Base-by-base conservation (phyloP, 2,329 filamentous ascomycete species). In the Sclerotinia spermophila region DNA sequence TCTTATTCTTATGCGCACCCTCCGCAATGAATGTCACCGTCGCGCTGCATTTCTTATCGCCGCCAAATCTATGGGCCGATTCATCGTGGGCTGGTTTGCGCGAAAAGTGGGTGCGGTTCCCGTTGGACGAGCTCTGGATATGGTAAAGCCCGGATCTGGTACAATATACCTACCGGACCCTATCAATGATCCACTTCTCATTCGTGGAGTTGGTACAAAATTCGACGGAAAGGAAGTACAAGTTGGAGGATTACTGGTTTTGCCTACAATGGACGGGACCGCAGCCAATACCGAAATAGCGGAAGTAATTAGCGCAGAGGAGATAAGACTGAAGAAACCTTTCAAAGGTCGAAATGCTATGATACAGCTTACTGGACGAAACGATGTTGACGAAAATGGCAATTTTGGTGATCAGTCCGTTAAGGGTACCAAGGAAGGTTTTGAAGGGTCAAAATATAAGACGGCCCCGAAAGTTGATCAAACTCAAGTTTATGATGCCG, bases 21-120 rank as follows among this genome's bases (percentile, higher is more conserved):
- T 98, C 71, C 92, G 93, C 74, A 74, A 88, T 79, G 94, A 97
- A 83, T 91, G 94, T 69, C 90, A 91, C 75, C 92, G 96, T 75
- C 92, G 96, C 68, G 93, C 97, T 71, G 93, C 94, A 67, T 94
- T 97, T 78, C 87, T 99, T 65, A 96, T 97, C 73, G 96, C 96
- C 33, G 94, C 96, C 77, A 98, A 97, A 80, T 97, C 94, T 3
- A 96, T 98, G 82, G 89, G 93, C 77, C 90, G 95, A 77, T 88
- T 83, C 79, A 97, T 98, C 79, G 94, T 99, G 77, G 96, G 96
- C 56, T 91, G 91, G 84, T 87, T 93, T 74, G 94, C 96, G 38
- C 87, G 92, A 67, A 88, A 93, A 79, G 92, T 94, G 66, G 95
- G 96, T 51, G 92, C 93, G 10, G 92, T 99, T 33, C 93, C 95